Base-by-base conservation (phyloP, 441 rosid species). In the Bruguiera hainesii region DNA sequence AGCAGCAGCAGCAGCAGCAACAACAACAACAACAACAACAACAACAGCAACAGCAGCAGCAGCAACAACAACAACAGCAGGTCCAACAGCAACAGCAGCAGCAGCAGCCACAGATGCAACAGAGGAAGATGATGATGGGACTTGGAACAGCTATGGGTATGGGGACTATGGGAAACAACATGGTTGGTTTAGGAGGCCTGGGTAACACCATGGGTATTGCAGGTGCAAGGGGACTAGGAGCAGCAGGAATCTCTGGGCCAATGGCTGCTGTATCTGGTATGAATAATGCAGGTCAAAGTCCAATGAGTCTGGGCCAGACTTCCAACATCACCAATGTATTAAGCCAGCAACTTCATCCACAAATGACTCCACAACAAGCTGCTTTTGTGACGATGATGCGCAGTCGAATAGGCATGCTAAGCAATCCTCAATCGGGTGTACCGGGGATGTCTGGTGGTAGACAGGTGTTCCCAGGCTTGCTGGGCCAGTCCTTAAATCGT, bases 221-320 rank as follows among this genome's bases (percentile, higher is more conserved):
- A 75, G 83, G 88, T 73, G 83, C 85, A 37, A 76, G 96, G 78
- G 97, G 97, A 63, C 78, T 87, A 35, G 93, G 89, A 60, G 39
- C 84, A 11, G 96, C 84, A 11, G 96, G 96, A 72, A 89, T 87
- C 56, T 83, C 97, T 23, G 84, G 96, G 55, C 83, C 96, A 18
- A 82, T 89, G 96, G 61, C 82, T 0, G 65, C 90, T 62, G 80
- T 88, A 48, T 71, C 94, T 37, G 84, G 85, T 64, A 78, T 86
- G 48, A 84, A 83, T 67, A 87, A 83, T 74, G 75, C 83, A 70
- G 83, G 89, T 35, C 97, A 90, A 78, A 90, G 80, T 69, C 72
- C 83, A 18, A 70, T 90, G 84, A 87, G 83, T 79, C 75, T 84
- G 63, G 73, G 83, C 68, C 90, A 84, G 35, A 72, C 84, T 72